Evolutionary conservation across 2,329 filamentous ascomycete species (phyloP), one percentile per base, ranked within the genome.

Genomic region (Colletotrichum sp.): DNA sequence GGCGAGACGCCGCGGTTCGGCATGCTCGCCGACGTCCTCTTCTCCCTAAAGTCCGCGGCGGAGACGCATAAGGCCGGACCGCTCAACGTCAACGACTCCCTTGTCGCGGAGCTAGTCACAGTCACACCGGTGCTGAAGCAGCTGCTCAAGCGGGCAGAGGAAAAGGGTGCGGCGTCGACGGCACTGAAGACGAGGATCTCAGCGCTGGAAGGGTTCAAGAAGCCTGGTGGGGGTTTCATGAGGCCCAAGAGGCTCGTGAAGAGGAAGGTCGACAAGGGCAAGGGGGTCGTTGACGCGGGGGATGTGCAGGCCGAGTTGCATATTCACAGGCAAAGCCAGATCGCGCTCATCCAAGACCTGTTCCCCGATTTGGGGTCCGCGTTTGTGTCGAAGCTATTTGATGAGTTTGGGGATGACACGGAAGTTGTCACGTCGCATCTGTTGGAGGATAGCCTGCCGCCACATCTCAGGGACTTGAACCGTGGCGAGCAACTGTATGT

Each of bases 321-420:
- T 81, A 87, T 96, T 26, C 95, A 98, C 84, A 93, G 90, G 57
- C 94, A 98, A 91, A 96, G 94, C 80, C 91, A 96, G 65, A 92
- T 99, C 68, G 94, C 94, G 1, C 95, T 98, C 83, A 90, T 99
- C n/a, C 96, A 98, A 82, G 96, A 99, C 82, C 88, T 99, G 0
- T 98, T 99, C 81, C 95, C 96, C 0, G 92, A 98, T 77, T 88
- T 99, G 12, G 96, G 96, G 7, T 93, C 95, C 6, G 95, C 90
- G 0, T 99, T 98, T 82, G 88, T 99, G 18, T 89, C 95, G 21
- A 94, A 91, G 80, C 89, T 98, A 12, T 88, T 98, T 28, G 94
- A 96, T 80, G 92, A 95, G 82, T 98, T 97, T 82, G 86, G 87
- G 60, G 93, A 97, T 79, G 89, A 96, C 80, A 90, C 94, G 0